Percentiles rank a stretch among this genome's conserved stretches.
phyloP scores from a whole-genome alignment of 495 filamentous ascomycete species.

The Hypoxylon crocopeplum region DNA sequence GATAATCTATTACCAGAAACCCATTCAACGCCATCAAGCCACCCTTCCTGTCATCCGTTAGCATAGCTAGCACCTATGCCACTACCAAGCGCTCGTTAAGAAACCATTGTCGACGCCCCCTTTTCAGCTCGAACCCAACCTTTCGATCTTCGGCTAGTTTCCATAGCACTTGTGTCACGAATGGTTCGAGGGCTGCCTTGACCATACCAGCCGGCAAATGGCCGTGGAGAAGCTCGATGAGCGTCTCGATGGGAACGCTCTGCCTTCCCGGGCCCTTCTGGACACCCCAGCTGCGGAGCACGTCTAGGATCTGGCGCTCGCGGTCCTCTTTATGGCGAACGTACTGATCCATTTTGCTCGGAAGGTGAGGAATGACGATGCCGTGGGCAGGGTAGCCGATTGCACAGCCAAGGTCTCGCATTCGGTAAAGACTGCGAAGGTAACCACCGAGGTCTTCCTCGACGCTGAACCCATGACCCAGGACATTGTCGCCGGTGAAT shows the following conservation, averaged over 20 bases:
- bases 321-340: conserved; percentile 72
- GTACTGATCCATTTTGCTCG: conserved; percentile 69
- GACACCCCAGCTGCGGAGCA: conserved; percentile 45
- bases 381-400: conserved; percentile 83
- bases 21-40: neutral
- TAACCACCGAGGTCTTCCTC: conserved; percentile 77
- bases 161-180: conserved; percentile 52
- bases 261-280: neutral
- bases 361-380: conserved; percentile 67
- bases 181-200: conserved; percentile 52
- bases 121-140: conserved; percentile 51
- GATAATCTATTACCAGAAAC: too few relatives aligned
- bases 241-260: conserved; percentile 46
- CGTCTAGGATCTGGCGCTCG: conserved; percentile 72
- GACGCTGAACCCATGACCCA: conserved; percentile 83
- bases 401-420: conserved; percentile 63
- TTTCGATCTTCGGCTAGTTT: conserved; percentile 59
- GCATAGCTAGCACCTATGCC: neutral
- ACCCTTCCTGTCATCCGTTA: neutral
- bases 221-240: conserved; percentile 50
- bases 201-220: conserved; percentile 36
- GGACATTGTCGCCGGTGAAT: conserved; percentile 86
- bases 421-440: conserved; percentile 66
- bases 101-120: neutral
- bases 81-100: neutral